Evolutionary conservation across 2,329 filamentous ascomycete genomes (phyloP), one percentile per base, ranked within the genome.

Genomic region (Magnaporthiopsis rhizophila): DNA sequence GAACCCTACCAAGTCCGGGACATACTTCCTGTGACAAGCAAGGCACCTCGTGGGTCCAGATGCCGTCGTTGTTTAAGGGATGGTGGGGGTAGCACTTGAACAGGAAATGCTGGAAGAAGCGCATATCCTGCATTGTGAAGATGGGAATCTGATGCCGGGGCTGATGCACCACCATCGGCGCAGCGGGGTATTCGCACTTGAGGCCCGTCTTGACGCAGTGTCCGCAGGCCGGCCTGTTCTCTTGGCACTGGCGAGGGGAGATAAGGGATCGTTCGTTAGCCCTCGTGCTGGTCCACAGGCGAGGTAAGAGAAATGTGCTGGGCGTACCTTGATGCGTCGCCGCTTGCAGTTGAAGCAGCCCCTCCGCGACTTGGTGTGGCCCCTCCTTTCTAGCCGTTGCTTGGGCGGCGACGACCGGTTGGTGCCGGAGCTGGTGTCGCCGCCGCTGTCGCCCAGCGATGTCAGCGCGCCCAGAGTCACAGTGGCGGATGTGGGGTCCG

Each of bases 301-400:
- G 60, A 61, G 8, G 28, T 9, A 30, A 28, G 21, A n/a, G 32
- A 58, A n/a, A 60, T 3, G 28, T n/a, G 21, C 26, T 6, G 11
- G 59, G 63, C 67, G 28, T 73, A 83, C 83, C 80, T 86, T 89
- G 72, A 89, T 88, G 65, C 86, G 82, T 57, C 86, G 77, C 64
- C 83, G 79, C 74, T 89, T 89, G 76, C 87, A 89, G 71, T 87
- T 87, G 72, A 82, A 89, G 73, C 87, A 89, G 11, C 86, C 87
- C 21, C 82, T 78, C 30, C 87, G 80, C 62, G 84, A 87, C 73
- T 89, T 89, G 13, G 84, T 88, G 67, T 89, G 87, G 0, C 86
- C 86, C 66, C 85, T 80, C 64, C 86, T 76, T 71, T 85, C 83
- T 32, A 82, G 67, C 59, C 78, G 75, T 68, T 77, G 77, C 69